Evolutionary conservation across 1,284 basidiomycete genomes (phyloP), one percentile per base, ranked within the genome.

Genomic region (Phellopilus nigrolimitatus): DNA sequence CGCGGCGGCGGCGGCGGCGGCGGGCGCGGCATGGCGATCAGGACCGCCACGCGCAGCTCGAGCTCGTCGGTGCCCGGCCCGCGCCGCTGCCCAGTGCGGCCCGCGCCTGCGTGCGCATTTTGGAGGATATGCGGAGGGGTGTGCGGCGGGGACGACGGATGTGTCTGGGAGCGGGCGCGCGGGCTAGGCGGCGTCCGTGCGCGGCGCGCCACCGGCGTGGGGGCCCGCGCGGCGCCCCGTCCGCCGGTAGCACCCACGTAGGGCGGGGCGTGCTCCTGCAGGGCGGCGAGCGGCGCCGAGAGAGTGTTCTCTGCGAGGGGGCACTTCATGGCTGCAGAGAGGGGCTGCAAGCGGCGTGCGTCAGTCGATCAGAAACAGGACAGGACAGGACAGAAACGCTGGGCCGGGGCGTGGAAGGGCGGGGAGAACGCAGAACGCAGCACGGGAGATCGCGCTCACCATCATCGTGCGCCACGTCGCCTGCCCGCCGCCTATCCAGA

Each of bases 21-120:
- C 25, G 17, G 30, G 21, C 28, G 27, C 24, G 53, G 53, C 53
- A 54, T 54, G 7, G 53, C 48, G 36, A 54, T 50, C 15, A 54
- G 34, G 30, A 54, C 53, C 8, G 53, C 27, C 13, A 54, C 42
- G 15, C 34, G 47, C 24, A 47, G 24, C 5, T 46, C 28, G 51
- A 46, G 46, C n/a, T 52, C 44, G 44, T 31, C 27, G 13, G 13
- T 13, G 4, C 21, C 22, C 25, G 15, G 21, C 12, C 17, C 19
- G n/a, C 28, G 15, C 12, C 15, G 34, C 2, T 13, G n/a, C n/a
- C 34, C 15, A 15, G 7, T 33, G 31, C 34, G 7, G 8, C 34
- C 34, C n/a, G n/a, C 15, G 12, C 7, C 34, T 13, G n/a, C 8
- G 34, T 17, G 12, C 15, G 34, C 10, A 7, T 17, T 7, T 17